Base-by-base conservation (phyloP, 2,329 filamentous ascomycete genomes). In the Eurotiales sp. region DNA sequence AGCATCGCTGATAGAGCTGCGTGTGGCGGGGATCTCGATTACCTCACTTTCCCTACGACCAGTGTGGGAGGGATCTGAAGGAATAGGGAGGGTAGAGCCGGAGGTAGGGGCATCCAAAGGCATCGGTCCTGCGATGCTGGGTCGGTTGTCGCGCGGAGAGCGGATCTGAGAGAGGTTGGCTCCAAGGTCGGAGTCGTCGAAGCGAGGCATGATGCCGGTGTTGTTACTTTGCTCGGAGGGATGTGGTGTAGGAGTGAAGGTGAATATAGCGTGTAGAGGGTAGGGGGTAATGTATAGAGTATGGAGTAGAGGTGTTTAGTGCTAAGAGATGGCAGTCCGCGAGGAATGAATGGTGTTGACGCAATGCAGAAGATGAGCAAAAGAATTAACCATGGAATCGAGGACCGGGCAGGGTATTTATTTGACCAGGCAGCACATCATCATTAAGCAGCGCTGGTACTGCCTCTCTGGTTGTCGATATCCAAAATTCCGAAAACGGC, bases 11-110 rank as follows among this genome's bases (percentile, higher is more conserved):
- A 87, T 81, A 49, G 84, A 80, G 49, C 82, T 86, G 58, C 84
- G 74, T 50, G 83, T 80, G 21, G 86, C 85, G 36, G 86, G 85
- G 42, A 90, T 77, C 71, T 89, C 86, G 61, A 89, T 80, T 39
- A 83, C 75, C 49, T 77, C 77, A 54, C 75, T 70, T 32, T 59
- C 61, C 47, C 65, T 71, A 42, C 70, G 56, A 19, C 21, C 23
- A 23, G 58, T 58, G 22, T 75, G 75, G 14, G 42, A 21, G 19
- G 36, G 29, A 17, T 54, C 52, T 37, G 69, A 70, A 27, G 78
- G 77, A 51, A 70, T 72, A 56, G 62, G 62, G 54, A 72, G 67
- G 4, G 42, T 50, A 7, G 40, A 30, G 48, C 48, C 48, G 54
- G 71, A 67, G 4, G 42, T 50, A 7, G 40, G 29, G 48, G 41